phyloP scores from a whole-genome alignment of 2,329 filamentous ascomycete genomes.

The Arthrobotrys iridis region DNA sequence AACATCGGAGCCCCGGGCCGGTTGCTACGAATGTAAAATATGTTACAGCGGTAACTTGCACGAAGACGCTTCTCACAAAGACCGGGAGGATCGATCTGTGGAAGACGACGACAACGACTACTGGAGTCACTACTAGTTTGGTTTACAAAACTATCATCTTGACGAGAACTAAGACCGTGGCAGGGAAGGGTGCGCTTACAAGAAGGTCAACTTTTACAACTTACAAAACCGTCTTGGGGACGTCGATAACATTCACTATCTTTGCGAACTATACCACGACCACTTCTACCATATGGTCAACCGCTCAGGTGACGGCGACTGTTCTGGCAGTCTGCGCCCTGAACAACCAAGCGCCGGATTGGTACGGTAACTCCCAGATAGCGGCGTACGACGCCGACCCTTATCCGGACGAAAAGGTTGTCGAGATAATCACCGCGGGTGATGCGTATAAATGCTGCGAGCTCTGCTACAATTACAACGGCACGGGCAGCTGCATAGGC shows the following conservation, averaged over 20 bases:
- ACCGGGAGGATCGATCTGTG: slow-evolving; percentile 23
- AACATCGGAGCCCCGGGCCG: slow-evolving; percentile 4
- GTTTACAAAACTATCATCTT: neutral
- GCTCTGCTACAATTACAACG: slow-evolving; percentile 2
- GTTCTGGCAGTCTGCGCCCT: neutral
- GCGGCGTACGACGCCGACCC: neutral
- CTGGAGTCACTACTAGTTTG: neutral
- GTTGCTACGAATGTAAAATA: neutral
- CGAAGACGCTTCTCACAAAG: slow-evolving; percentile 31
- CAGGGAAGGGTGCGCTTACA: neutral
- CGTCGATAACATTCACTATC: neutral
- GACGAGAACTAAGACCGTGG: neutral
- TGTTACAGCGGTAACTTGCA: slow-evolving; percentile 15
- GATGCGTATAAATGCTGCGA: slow-evolving; percentile 11
- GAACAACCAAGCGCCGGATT: neutral
- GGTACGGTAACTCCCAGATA: neutral
- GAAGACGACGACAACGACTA: slow-evolving; percentile 25
- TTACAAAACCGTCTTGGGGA: neutral
- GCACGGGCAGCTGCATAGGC: slow-evolving; percentile 2
- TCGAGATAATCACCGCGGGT: neutral
- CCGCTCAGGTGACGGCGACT: neutral
- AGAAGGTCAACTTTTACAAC: neutral
- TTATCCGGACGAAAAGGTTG: neutral
- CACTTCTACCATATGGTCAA: neutral
- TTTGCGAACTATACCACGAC: neutral